phyloP scores from a whole-genome alignment of 2,329 filamentous ascomycete species.

The Dactylonectria macrodidyma region DNA sequence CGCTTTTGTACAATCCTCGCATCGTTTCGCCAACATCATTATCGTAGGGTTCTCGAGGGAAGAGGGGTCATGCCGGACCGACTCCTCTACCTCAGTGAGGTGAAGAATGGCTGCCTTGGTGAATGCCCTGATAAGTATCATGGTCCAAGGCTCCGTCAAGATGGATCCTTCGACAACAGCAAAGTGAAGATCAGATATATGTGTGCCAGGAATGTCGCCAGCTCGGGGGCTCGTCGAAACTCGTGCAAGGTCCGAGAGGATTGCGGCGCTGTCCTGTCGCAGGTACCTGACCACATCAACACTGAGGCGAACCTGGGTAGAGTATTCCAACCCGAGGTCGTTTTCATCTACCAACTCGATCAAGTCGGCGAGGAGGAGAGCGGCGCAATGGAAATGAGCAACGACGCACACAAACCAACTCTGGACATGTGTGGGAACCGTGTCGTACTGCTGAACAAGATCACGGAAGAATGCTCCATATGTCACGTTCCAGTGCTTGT shows the following conservation, averaged over 20 bases:
- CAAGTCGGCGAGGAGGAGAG: conserved; percentile 68
- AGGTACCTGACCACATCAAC: conserved; percentile 57
- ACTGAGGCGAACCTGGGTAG: conserved; percentile 46
- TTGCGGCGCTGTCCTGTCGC: conserved; percentile 59
- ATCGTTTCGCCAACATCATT: conserved; percentile 53
- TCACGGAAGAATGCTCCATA: conserved; percentile 68
- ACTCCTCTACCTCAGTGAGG: conserved; percentile 54
- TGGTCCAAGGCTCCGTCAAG: conserved; percentile 74
- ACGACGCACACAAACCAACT: conserved; percentile 73
- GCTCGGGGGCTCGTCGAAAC: conserved; percentile 57
- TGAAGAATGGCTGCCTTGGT: conserved; percentile 60
- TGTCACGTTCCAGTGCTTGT: conserved; percentile 68
- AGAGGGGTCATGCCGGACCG: conserved; percentile 44
- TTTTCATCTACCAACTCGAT: conserved; percentile 65
- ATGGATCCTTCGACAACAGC: conserved; percentile 69
- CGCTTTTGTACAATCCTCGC: conserved; percentile 65
- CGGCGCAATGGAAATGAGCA: conserved; percentile 71
- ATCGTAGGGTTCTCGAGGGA: conserved; percentile 42
- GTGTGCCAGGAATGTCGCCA: conserved; percentile 43
- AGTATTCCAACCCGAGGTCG: conserved; percentile 45
- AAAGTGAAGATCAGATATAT: conserved; percentile 62
- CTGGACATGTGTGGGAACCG: conserved; percentile 67
- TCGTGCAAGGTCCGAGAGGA: conserved; percentile 64
- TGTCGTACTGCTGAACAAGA: conserved; percentile 64
- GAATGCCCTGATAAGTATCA: conserved; percentile 68